Percentiles rank a stretch among this genome's conserved stretches.
Conservation (phyloP, 352 stramenopile species). For the Bremia lactucae region DNA sequence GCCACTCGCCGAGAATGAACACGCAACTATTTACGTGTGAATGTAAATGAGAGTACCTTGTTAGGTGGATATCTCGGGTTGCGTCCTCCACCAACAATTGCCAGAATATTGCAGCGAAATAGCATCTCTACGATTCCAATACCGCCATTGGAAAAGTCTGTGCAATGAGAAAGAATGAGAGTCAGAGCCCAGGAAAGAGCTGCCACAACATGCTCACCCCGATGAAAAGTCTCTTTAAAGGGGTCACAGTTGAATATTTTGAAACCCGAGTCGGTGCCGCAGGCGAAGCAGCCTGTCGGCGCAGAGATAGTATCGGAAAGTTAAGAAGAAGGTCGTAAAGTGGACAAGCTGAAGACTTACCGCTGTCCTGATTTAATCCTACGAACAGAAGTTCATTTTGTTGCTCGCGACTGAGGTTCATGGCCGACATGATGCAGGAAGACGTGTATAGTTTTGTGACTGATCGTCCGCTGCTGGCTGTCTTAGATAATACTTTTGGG, state of each 20-base stretch:
- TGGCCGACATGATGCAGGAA: conserved; percentile 36
- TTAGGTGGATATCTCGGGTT: conserved; percentile 93
- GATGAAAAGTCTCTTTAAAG: conserved; percentile 94
- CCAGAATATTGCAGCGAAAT: conserved; percentile 98
- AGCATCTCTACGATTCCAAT: conserved; percentile 99
- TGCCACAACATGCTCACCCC: conserved; percentile 32
- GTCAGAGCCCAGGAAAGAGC: neutral
- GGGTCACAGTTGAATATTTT: conserved; percentile 98
- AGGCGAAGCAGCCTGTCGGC: conserved; percentile 85
- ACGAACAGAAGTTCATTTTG: conserved; percentile 91
- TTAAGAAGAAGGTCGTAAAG: neutral
- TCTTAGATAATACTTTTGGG: no score
- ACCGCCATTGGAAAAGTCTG: conserved; percentile 89
- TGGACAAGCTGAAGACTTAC: conserved; percentile 17
- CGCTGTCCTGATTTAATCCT: conserved; percentile 92
- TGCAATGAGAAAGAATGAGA: neutral
- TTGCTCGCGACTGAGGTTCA: conserved; percentile 83
- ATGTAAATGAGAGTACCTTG: conserved; percentile 83
- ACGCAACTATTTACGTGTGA: no score
- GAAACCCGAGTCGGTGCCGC: conserved; percentile 94
- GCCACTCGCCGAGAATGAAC: no score
- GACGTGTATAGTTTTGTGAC: conserved; percentile 2
- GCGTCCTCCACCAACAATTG: conserved; percentile 87
- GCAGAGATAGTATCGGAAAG: neutral
- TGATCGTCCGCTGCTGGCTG: conserved; percentile 2